phyloP scores from a whole-genome alignment of 2,329 filamentous ascomycete species.

The Neonectria faginata region DNA sequence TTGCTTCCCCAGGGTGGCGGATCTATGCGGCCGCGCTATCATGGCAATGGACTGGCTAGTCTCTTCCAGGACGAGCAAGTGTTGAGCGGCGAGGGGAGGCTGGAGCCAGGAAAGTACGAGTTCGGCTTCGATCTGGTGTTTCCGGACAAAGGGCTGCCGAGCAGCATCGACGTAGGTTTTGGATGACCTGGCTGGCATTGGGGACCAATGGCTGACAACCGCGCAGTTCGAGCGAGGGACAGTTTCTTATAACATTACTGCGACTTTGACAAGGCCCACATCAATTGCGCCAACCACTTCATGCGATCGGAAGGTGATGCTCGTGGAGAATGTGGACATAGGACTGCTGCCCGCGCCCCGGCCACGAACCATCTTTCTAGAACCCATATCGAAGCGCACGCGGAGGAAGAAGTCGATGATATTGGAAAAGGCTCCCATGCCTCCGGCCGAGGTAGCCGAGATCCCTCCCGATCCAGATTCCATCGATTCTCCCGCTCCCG shows the following conservation, averaged over 20 bases:
- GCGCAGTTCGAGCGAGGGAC: slow-evolving; percentile 92
- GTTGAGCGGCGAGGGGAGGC: slow-evolving; percentile 80
- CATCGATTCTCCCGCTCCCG: slow-evolving; percentile 55
- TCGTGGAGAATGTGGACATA: slow-evolving; percentile 88
- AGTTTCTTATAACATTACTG: slow-evolving; percentile 90
- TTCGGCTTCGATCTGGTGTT: slow-evolving; percentile 83
- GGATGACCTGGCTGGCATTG: not conserved
- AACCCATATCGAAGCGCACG: slow-evolving; percentile 81
- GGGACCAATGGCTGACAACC: slow-evolving; percentile 25
- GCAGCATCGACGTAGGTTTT: slow-evolving; percentile 88
- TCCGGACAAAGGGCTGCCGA: slow-evolving; percentile 77
- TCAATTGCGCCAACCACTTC: slow-evolving; percentile 83
- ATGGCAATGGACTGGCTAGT: slow-evolving; percentile 82
- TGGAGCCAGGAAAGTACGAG: slow-evolving; percentile 80
- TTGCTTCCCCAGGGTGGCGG: slow-evolving; percentile 54
- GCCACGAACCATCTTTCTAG: slow-evolving; percentile 85
- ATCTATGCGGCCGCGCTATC: slow-evolving; percentile 65
- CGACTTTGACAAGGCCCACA: slow-evolving; percentile 89
- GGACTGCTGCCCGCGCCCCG: slow-evolving; percentile 79
- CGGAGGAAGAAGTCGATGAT: slow-evolving; percentile 69
- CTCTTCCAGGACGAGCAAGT: slow-evolving; percentile 87
- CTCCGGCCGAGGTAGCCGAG: slow-evolving; percentile 55
- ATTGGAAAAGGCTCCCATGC: slow-evolving; percentile 58
- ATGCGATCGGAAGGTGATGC: slow-evolving; percentile 83
- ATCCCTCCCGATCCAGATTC: slow-evolving; percentile 51